Evolutionary conservation across 2,329 filamentous ascomycete genomes (phyloP).

Genomic region (Rosellinia necatrix): DNA sequence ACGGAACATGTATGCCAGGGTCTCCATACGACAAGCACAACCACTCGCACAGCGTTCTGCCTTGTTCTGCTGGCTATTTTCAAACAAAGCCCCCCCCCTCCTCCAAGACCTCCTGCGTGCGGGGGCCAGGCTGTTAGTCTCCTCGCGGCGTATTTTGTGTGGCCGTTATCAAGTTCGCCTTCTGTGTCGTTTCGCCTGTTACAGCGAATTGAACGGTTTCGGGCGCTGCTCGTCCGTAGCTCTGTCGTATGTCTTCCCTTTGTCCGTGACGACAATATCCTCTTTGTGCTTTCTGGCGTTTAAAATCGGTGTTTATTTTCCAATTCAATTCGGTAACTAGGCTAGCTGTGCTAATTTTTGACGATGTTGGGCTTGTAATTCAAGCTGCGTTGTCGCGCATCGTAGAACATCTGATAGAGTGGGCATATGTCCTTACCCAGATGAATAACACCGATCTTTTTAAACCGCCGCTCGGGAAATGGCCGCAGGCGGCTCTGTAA

Average conservation of each 20-base stretch:
- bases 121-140: not conserved
- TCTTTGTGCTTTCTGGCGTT: not conserved
- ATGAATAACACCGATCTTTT: too few relatives aligned
- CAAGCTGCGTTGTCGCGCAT: too few relatives aligned
- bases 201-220: not conserved
- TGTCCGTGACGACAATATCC: not conserved
- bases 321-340: too few relatives aligned
- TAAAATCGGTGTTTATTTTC: too few relatives aligned
- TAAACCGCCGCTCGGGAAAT: too few relatives aligned
- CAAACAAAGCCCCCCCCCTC: conserved; percentile 1
- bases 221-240: conserved; percentile 12
- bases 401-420: too few relatives aligned
- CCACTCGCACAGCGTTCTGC: too few relatives aligned
- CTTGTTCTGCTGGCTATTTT: conserved; percentile 11
- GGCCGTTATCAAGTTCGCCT: not conserved
- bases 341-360: too few relatives aligned
- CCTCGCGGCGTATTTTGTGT: not conserved
- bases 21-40: not conserved
- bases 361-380: too few relatives aligned
- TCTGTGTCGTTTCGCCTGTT: not conserved
- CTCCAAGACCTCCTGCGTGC: not conserved
- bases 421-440: too few relatives aligned
- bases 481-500: not conserved
- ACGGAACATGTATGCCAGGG: conserved; percentile 9
- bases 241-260: conserved; percentile 3